These are phyloP conservation scores for Casuarina equisetifolia DNA, from an alignment of 306 rosid genomes.

Conservation along the genomic window DNA sequence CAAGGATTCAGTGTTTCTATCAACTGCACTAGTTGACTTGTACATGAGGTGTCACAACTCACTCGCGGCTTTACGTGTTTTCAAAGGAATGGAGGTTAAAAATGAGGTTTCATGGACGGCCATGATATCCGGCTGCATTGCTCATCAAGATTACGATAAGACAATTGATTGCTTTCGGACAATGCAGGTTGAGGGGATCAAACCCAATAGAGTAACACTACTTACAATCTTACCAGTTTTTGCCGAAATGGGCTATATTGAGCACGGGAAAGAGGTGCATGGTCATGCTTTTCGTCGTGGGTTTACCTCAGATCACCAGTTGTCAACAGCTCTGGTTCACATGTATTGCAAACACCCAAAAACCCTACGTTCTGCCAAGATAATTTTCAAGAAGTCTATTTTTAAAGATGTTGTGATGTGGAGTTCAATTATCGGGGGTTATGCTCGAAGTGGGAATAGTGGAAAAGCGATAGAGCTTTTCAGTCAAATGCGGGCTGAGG, in stretches of 20 bases:
- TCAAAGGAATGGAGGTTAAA: conserved; percentile 45
- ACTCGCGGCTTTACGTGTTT: conserved; percentile 47
- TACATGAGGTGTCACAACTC: conserved; percentile 47
- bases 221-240: conserved; percentile 54
- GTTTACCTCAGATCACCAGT: conserved; percentile 45
- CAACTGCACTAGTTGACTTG: conserved; percentile 61
- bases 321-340: conserved; percentile 58
- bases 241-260: conserved; percentile 37
- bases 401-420: conserved; percentile 65
- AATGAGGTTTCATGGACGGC: conserved; percentile 79
- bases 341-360: conserved; percentile 48
- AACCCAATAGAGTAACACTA: conserved; percentile 58
- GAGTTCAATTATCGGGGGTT: conserved; percentile 58
- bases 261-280: conserved; percentile 60
- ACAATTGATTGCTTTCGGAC: conserved; percentile 47
- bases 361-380: conserved; percentile 40
- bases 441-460: conserved; percentile 46
- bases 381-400: conserved; percentile 44
- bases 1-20: conserved; percentile 40
- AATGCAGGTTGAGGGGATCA: conserved; percentile 54
- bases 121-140: conserved; percentile 53
- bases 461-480: conserved; percentile 52
- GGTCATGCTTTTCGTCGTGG: conserved; percentile 50
- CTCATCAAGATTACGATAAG: conserved; percentile 30
- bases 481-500: conserved; percentile 47